phyloP scores from a whole-genome alignment of 208 protist genomes.

The Acanthamoeba castellanii region DNA sequence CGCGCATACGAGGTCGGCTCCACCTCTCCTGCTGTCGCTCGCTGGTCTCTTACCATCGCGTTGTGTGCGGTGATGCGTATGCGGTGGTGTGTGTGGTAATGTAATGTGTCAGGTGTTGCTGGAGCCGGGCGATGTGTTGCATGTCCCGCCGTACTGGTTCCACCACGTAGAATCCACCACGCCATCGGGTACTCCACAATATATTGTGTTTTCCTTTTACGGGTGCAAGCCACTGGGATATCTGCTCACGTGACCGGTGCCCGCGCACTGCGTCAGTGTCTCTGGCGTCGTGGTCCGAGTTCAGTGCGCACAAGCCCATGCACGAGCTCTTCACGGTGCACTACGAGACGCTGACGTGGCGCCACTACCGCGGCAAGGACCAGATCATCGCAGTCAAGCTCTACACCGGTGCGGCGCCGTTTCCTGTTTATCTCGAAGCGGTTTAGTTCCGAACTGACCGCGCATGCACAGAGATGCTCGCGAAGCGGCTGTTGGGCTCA shows the following conservation, averaged over 20 bases:
- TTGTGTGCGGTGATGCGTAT: no score
- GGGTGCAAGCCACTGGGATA: no score
- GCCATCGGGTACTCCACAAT: neutral
- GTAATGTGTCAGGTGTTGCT: constrained; percentile 1
- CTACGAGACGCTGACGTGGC: neutral
- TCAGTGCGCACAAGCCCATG: constrained; percentile 5
- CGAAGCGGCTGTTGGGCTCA: neutral
- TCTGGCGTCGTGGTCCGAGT: constrained; percentile 31
- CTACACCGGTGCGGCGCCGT: neutral
- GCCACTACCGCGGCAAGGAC: neutral
- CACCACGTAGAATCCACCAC: constrained; percentile 22
- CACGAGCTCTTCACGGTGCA: neutral
- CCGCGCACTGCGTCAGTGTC: neutral
- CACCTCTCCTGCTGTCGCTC: no score
- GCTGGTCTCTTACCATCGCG: no score
- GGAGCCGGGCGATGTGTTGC: constrained; percentile 93
- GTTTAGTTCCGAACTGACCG: neutral
- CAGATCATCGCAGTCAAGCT: neutral
- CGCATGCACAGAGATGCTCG: neutral
- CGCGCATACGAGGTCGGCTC: neutral
- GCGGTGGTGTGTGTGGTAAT: neutral
- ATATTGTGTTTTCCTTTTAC: no score
- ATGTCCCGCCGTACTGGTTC: constrained; percentile 85
- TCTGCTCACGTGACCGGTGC: neutral
- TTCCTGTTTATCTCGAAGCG: neutral